Evolutionary conservation across 257 asterid genomes (phyloP).

Genomic region (Solanum megistacrolobum): DNA sequence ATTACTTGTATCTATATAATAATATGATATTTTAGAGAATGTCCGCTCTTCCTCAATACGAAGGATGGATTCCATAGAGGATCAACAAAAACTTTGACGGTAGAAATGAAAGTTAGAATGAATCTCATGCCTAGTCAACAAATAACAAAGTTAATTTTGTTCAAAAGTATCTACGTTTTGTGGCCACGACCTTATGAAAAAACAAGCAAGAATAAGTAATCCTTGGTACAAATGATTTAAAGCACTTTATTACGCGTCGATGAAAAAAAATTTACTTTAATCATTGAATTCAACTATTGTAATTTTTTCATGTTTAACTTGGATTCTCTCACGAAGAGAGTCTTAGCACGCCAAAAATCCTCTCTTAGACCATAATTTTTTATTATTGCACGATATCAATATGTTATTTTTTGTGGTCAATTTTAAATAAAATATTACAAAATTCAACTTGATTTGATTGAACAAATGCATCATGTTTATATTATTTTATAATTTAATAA

Average conservation of each 20-base stretch:
- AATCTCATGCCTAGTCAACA: too few relatives aligned
- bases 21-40: too few relatives aligned
- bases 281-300: neutral
- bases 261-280: neutral
- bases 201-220: neutral
- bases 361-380: neutral
- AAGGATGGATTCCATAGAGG: rapidly evolving
- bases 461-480: neutral
- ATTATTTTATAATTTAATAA: neutral
- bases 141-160: too few relatives aligned
- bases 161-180: too few relatives aligned
- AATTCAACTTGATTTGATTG: neutral
- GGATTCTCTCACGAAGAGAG: neutral
- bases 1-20: too few relatives aligned
- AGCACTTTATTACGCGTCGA: neutral
- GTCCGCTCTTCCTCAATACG: neutral
- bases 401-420: neutral
- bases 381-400: neutral
- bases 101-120: too few relatives aligned
- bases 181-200: rapidly evolving
- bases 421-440: neutral
- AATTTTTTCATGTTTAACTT: neutral
- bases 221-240: rapidly evolving
- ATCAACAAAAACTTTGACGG: too few relatives aligned
- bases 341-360: neutral